Evolutionary conservation across 305 asterid species (phyloP).

Genomic region (Andrographis paniculata): DNA sequence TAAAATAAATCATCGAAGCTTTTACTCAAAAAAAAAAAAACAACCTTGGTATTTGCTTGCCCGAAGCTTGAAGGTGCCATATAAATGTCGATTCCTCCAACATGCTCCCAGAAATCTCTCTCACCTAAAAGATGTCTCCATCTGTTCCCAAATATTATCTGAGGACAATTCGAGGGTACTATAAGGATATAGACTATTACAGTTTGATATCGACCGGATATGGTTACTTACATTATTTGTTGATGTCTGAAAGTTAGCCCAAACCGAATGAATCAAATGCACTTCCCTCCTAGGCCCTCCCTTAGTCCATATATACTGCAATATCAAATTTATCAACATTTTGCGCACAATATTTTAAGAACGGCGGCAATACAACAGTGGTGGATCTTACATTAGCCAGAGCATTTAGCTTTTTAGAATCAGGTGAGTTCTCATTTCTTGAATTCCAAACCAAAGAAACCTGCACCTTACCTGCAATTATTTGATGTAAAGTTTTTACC

Average conservation of each 20-base stretch:
- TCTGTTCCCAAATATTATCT: constrained; percentile 84
- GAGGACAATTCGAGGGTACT: constrained; percentile 21
- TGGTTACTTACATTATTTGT: constrained; percentile 47
- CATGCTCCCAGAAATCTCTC: constrained; percentile 91
- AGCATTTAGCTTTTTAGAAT: constrained; percentile 48
- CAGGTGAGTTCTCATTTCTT: constrained; percentile 61
- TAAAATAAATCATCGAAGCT: constrained; percentile 10
- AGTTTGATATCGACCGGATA: constrained; percentile 1
- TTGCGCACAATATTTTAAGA: constrained; percentile 13
- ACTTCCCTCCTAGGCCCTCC: constrained; percentile 59
- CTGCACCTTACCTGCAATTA: constrained; percentile 78
- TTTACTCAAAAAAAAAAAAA: constrained; percentile 12
- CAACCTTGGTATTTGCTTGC: constrained; percentile 89
- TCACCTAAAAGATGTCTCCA: constrained; percentile 91
- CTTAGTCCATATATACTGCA: constrained; percentile 64
- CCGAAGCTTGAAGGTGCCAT: constrained; percentile 83
- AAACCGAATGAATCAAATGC: constrained; percentile 75
- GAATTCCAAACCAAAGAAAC: constrained; percentile 90
- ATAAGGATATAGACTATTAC: constrained; percentile 17
- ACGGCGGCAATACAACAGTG: constrained; percentile 14
- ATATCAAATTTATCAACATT: constrained; percentile 20
- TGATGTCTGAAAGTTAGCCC: constrained; percentile 91
- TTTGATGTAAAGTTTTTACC: constrained; percentile 20
- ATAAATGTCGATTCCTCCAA: constrained; percentile 89
- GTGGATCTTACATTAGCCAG: constrained; percentile 58